Evolutionary conservation across 2,329 filamentous ascomycete species (phyloP).

Genomic region (Verticillium isaacii): DNA sequence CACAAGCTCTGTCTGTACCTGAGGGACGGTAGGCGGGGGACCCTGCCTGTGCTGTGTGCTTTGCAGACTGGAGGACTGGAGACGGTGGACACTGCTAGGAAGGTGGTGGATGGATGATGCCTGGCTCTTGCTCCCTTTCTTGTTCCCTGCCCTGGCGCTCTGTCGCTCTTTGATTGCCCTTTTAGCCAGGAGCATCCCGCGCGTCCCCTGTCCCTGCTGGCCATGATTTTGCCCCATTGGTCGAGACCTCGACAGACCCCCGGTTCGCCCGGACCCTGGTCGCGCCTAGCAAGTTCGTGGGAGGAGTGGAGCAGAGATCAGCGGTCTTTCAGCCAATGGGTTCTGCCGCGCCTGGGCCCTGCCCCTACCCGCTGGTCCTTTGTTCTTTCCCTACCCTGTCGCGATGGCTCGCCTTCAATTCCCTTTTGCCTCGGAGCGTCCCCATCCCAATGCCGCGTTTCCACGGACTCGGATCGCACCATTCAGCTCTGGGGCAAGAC

Average conservation of each 20-base stretch:
- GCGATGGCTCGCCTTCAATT: not conserved
- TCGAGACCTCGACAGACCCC: not conserved
- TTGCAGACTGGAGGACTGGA: not conserved
- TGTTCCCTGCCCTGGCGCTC: not conserved
- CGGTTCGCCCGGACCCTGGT: not conserved
- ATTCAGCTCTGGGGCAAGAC: not conserved
- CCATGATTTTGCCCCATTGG: not conserved
- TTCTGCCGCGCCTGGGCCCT: not conserved
- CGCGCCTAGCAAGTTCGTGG: not conserved
- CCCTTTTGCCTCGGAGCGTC: not conserved
- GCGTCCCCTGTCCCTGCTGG: not conserved
- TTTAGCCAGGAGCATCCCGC: not conserved
- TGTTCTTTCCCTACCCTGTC: not conserved
- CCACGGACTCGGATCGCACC: not conserved
- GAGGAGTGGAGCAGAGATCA: not conserved
- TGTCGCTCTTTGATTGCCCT: constrained; percentile 4
- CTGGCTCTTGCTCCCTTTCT: not conserved
- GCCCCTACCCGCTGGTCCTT: not conserved
- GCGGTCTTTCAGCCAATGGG: not conserved
- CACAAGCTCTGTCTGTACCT: not conserved
- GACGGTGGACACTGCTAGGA: no score
- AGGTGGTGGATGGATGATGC: not conserved
- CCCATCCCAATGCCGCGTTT: not conserved
- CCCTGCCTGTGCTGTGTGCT: not conserved
- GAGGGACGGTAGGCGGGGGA: not conserved